Conservation (phyloP, 169 alveolate species). For the Cryptosporidium ryanae region DNA sequence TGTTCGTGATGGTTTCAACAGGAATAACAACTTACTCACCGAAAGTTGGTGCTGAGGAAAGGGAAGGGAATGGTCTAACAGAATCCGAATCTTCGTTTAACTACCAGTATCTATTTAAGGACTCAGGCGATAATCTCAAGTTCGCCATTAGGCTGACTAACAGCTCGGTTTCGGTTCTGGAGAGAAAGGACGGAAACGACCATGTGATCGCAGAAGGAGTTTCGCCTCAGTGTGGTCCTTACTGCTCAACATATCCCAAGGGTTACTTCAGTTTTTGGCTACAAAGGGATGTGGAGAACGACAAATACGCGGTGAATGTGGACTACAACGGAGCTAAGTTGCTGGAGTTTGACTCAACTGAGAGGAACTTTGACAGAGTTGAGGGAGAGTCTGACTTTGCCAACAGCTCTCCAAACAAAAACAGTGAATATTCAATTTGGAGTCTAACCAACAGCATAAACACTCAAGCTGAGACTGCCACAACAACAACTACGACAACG, state of each 20-base stretch:
- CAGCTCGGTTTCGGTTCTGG: not conserved
- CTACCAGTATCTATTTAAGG: slow-evolving; percentile 9
- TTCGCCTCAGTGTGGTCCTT: slow-evolving; percentile 74
- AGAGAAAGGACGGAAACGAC: not conserved
- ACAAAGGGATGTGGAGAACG: not conserved
- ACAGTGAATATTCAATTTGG: slow-evolving; percentile 3
- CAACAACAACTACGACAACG: slow-evolving; percentile 64
- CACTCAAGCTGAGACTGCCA: slow-evolving; percentile 8
- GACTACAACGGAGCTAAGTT: slow-evolving; percentile 9
- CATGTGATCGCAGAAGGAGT: not conserved
- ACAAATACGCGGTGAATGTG: slow-evolving; percentile 2
- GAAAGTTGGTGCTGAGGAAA: not conserved
- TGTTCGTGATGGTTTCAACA: slow-evolving; percentile 32
- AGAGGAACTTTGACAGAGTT: not conserved
- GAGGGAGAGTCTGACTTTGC: not conserved
- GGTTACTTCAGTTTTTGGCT: slow-evolving; percentile 64
- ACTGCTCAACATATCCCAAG: slow-evolving; percentile 63
- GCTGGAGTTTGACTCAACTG: not conserved
- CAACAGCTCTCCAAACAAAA: not conserved
- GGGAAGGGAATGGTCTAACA: too few species aligned
- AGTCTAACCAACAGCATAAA: not conserved
- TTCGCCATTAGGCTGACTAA: not conserved
- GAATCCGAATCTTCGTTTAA: not conserved
- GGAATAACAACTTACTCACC: slow-evolving; percentile 18
- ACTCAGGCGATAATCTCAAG: not conserved